A percentile compares a stretch with the other conserved stretches of the same genome.
Evolutionary conservation across 805 yeast genomes (phyloP).

Genomic region (Kodamaea leandrae): DNA sequence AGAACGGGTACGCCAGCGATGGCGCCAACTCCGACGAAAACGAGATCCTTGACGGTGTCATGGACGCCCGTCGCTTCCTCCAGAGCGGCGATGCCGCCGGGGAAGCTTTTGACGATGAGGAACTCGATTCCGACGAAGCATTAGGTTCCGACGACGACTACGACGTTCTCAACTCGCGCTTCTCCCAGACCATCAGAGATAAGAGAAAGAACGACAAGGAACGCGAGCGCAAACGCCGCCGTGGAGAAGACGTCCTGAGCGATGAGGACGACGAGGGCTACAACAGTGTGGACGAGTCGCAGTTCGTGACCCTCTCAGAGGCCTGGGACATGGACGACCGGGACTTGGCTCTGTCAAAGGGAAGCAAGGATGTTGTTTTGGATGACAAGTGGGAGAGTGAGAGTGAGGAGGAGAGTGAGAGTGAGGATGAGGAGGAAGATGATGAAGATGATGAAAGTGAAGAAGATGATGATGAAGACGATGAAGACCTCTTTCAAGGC

Average conservation of each 20-base stretch:
- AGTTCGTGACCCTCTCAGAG: slow-evolving; percentile 74
- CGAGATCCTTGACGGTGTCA: slow-evolving; percentile 34
- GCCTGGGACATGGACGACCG: slow-evolving; percentile 83
- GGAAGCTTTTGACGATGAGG: slow-evolving; percentile 53
- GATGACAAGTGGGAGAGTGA: slow-evolving; percentile 29
- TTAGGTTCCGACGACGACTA: slow-evolving; percentile 76
- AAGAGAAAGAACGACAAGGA: slow-evolving; percentile 37
- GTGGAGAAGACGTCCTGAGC: slow-evolving; percentile 20
- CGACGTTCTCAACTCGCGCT: slow-evolving; percentile 59
- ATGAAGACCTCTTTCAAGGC: slow-evolving; percentile 14
- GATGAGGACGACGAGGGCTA: slow-evolving; percentile 52
- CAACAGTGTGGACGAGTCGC: slow-evolving; percentile 71
- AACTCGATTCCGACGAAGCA: slow-evolving; percentile 84
- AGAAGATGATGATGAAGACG: slow-evolving; percentile 31
- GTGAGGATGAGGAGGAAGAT: slow-evolving; percentile 20
- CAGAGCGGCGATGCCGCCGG: slow-evolving; percentile 18
- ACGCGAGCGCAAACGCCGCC: slow-evolving; percentile 25
- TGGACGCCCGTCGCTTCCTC: slow-evolving; percentile 40
- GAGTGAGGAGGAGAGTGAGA: slow-evolving; percentile 23
- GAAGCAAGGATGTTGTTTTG: slow-evolving; percentile 25
- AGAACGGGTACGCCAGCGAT: slow-evolving; percentile 22
- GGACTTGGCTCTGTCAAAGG: slow-evolving; percentile 29
- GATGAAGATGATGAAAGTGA: slow-evolving; percentile 23
- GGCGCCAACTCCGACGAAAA: slow-evolving; percentile 18
- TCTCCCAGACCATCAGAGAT: slow-evolving; percentile 69